Evolutionary conservation across 805 yeast genomes (phyloP), one percentile per base, ranked within the genome.

Genomic region (Myxozyma neotropica): DNA sequence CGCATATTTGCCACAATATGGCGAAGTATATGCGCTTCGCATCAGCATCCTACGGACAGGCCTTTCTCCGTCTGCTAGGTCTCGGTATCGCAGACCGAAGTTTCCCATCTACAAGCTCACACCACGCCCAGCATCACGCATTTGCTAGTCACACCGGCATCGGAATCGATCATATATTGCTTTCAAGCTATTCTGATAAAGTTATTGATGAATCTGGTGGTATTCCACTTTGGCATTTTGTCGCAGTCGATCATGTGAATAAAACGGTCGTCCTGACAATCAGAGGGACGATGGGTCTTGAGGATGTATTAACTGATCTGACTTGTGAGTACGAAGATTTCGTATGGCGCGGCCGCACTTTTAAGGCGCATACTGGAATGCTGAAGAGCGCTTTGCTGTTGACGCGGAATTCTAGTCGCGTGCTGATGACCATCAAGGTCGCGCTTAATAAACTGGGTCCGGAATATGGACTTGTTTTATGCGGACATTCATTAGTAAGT

Each of bases 41-140:
- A 6, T 68, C 74, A 10, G 75, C 74, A 2, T 70, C 74, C 6
- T 72, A 72, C 50, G 75, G 75, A 12, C 72, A 69, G 51, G 68
- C 74, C 5, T 72, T 72, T 51, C 66, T 72, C 69, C 60, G 70
- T 17, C 57, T 72, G 15, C 58, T 72, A 15, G 73, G 75, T 10
- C 59, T 70, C 43, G 67, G 71, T 24, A 53, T 58, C 26, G 61
- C 65, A 10, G 68, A 65, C n/a, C 49, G 61, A 23, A 58, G 57
- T 24, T 59, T 69, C 47, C 67, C 69, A 26, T 46, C 69, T 4
- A 63, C 61, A 29, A 65, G 60, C 38, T 59, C 65, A 6, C 71
- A 69, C 38, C 72, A 70, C 38, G 62, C 68, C 2, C 73, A 71
- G 59, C 74, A 72, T 47, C 69, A 69, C 47, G 70, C 72, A 1